Base-by-base conservation (phyloP, 495 filamentous ascomycete species). In the Penicillium tannophilum region DNA sequence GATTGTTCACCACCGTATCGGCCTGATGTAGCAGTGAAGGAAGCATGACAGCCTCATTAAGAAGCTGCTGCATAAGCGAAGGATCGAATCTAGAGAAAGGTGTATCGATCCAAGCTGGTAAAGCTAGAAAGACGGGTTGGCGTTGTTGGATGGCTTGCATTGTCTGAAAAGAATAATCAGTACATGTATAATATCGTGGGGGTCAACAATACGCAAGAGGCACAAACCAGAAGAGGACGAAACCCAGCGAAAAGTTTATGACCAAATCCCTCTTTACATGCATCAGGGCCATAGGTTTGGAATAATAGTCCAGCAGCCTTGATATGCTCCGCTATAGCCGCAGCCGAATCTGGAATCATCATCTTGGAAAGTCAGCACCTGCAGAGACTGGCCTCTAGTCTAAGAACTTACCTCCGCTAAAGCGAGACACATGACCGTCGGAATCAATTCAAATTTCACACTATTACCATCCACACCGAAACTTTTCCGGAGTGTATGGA, bases 231-330 rank as follows among this genome's bases (percentile, higher is more conserved):
- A 14, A 69, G 57, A 7, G 72, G 72, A 14, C 73, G 62, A 20
- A 75, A 69, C 17, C 68, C 74, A 5, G 71, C 60, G 50, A 76
- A 76, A 4, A 78, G 53, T 49, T 62, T 62, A 49, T 78, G 73
- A 1, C 65, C 50, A 17, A 66, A 55, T 3, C 71, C 75, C 10
- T 49, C 61, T 5, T 46, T 44, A 44, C 63, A 71, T 6, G 35
- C 23, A 35, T 64, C 62, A 1, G 72, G 70, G 10, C 63, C 55
- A 28, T 69, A 64, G 14, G 59, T 48, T 36, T 67, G 62, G 33
- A 76, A 64, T 30, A 73, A 45, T 20, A 60, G 39, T 0, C 53
- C 67, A 9, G 72, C 64, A 2, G 69, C 74, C 20, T 68, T 57
- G 6, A 70, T 54, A 64, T 78, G 72, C 3, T 63, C 61, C 3